A percentile compares a stretch with the other conserved stretches of the same genome.
These are phyloP conservation scores for Salvia sclarea DNA, from an alignment of 305 asterid species.

Conservation along the genomic window DNA sequence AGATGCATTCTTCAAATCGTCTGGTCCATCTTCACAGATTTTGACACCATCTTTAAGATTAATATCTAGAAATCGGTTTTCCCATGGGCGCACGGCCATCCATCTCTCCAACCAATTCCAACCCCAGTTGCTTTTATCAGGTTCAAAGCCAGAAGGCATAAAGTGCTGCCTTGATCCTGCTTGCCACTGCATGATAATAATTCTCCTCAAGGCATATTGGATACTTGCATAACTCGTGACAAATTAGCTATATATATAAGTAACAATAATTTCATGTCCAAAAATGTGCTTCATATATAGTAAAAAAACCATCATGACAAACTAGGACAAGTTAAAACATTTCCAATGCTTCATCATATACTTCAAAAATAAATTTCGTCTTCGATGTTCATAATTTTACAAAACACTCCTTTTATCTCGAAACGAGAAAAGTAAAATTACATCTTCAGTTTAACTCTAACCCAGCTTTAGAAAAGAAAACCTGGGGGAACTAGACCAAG, in stretches of 20 bases:
- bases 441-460: not conserved
- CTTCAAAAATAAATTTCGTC: not conserved
- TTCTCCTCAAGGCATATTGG: slow-evolving; percentile 22
- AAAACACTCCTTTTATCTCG: not conserved
- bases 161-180: slow-evolving; percentile 84
- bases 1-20: slow-evolving; percentile 46
- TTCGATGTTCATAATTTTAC: not conserved
- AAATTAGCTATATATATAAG: not conserved
- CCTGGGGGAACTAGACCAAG: not conserved
- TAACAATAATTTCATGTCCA: not conserved
- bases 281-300: slow-evolving; percentile 15
- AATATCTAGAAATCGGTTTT: slow-evolving; percentile 80
- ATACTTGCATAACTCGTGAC: too few species aligned
- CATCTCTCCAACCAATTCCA: slow-evolving; percentile 99
- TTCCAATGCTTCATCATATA: not conserved
- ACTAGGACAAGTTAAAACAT: not conserved
- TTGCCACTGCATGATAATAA: slow-evolving; percentile 81
- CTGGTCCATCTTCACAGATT: slow-evolving; percentile 51
- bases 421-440: not conserved
- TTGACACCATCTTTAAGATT: slow-evolving; percentile 69
- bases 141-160: slow-evolving; percentile 63
- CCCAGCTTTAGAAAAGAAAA: slow-evolving; percentile 8
- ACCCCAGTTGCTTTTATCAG: slow-evolving; percentile 94
- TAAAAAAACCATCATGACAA: not conserved
- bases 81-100: slow-evolving; percentile 99